Evolutionary conservation across 305 asterid species (phyloP), one percentile per base, ranked within the genome.

Genomic region (Lippia alba): DNA sequence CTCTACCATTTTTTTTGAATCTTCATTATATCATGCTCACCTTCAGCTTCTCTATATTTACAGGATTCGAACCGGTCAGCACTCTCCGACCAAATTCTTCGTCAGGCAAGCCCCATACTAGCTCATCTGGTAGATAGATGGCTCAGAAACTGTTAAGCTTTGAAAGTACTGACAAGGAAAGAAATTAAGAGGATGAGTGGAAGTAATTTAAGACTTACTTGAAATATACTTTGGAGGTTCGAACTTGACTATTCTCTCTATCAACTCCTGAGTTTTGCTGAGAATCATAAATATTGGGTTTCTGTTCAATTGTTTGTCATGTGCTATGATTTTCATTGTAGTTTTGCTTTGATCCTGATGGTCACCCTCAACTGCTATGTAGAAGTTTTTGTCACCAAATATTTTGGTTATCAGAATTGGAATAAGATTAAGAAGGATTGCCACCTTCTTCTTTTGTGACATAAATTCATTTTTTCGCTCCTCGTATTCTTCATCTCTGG

Each of bases 401-500:
- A 56, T 30, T 69, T 15, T 44, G n/a, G 88, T 74, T 81, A 79
- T 80, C 8, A 87, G 34, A 0, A 82, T 59, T 2, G 92, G 92
- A 56, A 87, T 56, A 32, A 87, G 18, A 64, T 75, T 79, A 71
- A 83, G 83, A 15, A 84, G 78, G 72, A 78, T 75, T 2, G 69
- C 88, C 44, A 79, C 80, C 16, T 77, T 78, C 74, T 80, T 81
- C 34, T 84, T 82, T 0, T 74, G 76, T 9, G 87, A 70, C 82
- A 84, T 80, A 5, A 87, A 71, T 16, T 75, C 77, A 69, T 72
- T 73, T 53, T 87, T 87, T 4, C 79, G 56, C 72, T 87, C 92
- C 76, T 81, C 86, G 72, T 84, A 87, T 19, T 79, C 84, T 66
- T 84, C 92, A 15, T 87, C 92, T 70, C 92, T 79, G 0, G 92